Evolutionary conservation across 179 eudicot species (phyloP).

Genomic region (Gypsophila paniculata): DNA sequence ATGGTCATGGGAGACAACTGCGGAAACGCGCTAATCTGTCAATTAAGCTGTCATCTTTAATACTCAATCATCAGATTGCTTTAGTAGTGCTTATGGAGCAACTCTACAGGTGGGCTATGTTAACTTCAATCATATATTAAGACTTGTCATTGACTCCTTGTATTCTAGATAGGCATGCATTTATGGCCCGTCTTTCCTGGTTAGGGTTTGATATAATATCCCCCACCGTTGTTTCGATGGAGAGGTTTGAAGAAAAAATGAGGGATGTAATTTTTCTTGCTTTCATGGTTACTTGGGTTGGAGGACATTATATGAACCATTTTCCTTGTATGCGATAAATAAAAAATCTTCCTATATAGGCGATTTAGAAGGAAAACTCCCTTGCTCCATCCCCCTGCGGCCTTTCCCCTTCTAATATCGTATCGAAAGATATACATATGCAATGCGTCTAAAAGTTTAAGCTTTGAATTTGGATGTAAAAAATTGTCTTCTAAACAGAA

Average conservation of each 20-base stretch:
- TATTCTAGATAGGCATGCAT: background rate
- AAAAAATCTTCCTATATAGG: too few species aligned
- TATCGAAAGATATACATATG: too few species aligned
- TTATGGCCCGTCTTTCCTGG: background rate
- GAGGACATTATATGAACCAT: too few species aligned
- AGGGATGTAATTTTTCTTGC: too few species aligned
- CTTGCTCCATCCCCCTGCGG: too few species aligned
- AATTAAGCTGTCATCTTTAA: constrained; percentile 65
- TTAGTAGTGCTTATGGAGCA: constrained; percentile 84
- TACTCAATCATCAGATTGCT: constrained; percentile 81
- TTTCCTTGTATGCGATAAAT: too few species aligned
- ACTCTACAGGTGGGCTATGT: constrained; percentile 55
- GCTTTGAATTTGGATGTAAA: constrained; percentile 1
- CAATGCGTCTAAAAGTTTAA: background rate
- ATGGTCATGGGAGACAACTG: constrained; percentile 75
- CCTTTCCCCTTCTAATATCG: too few species aligned
- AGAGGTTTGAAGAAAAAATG: too few species aligned
- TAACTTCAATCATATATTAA: background rate
- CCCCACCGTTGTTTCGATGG: too few species aligned
- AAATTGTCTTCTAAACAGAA: background rate
- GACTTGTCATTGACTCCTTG: background rate
- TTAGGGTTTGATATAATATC: background rate
- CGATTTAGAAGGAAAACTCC: too few species aligned
- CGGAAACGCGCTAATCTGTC: constrained; percentile 62
- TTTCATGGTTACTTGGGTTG: too few species aligned